Percentiles rank a stretch among this genome's conserved stretches.
Conservation (phyloP, 176 grass and related monocot species). For the Ensete glaucum region DNA sequence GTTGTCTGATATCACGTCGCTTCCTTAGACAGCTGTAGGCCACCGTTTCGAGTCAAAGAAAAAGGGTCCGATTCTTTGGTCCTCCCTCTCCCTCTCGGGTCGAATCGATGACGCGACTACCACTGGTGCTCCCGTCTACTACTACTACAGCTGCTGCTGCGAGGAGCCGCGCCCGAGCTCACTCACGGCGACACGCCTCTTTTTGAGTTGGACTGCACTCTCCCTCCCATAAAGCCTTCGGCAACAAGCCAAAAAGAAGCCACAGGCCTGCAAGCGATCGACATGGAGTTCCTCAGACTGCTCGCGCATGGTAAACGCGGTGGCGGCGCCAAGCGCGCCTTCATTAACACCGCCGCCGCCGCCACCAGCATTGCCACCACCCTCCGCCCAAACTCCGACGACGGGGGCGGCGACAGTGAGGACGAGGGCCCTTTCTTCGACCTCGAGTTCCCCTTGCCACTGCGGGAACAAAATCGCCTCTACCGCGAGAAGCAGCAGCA, state of each 20-base stretch:
- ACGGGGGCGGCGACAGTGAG: slow-evolving; percentile 14
- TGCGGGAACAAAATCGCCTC: neutral
- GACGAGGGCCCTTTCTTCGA: slow-evolving; percentile 19
- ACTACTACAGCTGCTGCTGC: neutral
- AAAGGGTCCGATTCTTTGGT: neutral
- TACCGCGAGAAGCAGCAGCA: neutral
- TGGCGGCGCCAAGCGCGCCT: neutral
- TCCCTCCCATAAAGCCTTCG: neutral
- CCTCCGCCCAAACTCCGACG: neutral
- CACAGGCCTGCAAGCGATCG: neutral
- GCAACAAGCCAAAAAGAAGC: neutral
- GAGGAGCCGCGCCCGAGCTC: neutral
- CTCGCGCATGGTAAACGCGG: slow-evolving; percentile 2
- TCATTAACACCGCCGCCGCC: neutral
- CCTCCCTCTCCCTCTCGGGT: neutral
- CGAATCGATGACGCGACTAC: slow-evolving; percentile 1
- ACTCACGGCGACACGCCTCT: neutral
- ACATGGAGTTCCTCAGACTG: slow-evolving; percentile 6
- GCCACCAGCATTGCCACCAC: slow-evolving; percentile 17
- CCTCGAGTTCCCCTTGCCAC: neutral
- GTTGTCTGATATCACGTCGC: neutral
- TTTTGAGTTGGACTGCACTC: neutral
- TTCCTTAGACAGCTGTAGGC: neutral
- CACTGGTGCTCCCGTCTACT: neutral
- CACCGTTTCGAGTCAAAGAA: neutral